Conservation (phyloP, 768 basidiomycete species). For the Chalciporus chontae region DNA sequence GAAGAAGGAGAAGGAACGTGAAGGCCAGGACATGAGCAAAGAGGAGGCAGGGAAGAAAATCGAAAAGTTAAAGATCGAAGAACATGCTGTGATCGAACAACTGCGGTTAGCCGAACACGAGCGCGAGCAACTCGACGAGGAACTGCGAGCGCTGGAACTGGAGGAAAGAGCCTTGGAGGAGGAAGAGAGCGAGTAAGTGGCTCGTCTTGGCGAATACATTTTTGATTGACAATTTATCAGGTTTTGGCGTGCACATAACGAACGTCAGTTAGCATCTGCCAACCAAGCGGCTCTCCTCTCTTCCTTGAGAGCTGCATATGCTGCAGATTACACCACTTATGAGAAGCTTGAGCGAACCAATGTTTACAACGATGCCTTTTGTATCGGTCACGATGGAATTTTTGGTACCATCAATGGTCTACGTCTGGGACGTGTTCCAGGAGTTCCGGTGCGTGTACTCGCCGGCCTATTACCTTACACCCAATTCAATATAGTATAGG, state of each 20-base stretch:
- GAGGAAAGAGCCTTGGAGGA: constrained; percentile 77
- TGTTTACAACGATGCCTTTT: constrained; percentile 94
- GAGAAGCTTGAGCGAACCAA: constrained; percentile 89
- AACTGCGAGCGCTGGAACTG: constrained; percentile 62
- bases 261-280: constrained; percentile 60
- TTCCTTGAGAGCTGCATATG: constrained; percentile 73
- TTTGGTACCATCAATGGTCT: constrained; percentile 99
- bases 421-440: constrained; percentile 82
- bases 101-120: constrained; percentile 75
- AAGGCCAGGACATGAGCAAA: constrained; percentile 53
- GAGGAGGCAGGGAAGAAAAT: constrained; percentile 74
- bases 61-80: constrained; percentile 65
- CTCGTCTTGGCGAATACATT: neutral
- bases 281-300: constrained; percentile 68
- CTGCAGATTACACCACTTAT: constrained; percentile 68
- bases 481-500: constrained; percentile 41
- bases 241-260: constrained; percentile 81
- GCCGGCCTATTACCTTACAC: neutral
- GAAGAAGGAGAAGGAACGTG: constrained; percentile 74
- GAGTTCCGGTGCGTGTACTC: constrained; percentile 59
- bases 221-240: constrained; percentile 35
- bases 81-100: constrained; percentile 67
- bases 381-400: constrained; percentile 90
- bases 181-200: constrained; percentile 79
- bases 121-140: constrained; percentile 68